phyloP scores from a whole-genome alignment of 2,329 filamentous ascomycete species.

The Tolypocladium nubicola region DNA sequence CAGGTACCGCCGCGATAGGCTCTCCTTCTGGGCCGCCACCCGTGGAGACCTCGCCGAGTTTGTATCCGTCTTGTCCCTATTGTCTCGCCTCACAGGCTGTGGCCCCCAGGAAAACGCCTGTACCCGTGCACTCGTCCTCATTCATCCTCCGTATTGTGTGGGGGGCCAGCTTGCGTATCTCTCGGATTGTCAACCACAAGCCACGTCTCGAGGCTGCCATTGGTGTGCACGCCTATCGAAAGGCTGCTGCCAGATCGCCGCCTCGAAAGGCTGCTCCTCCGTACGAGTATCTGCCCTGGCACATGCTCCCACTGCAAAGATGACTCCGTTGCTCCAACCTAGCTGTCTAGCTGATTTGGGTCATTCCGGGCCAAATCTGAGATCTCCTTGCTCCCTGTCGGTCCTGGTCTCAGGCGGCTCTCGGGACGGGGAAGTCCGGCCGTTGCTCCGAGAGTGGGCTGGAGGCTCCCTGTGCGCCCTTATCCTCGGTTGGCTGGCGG shows the following conservation, averaged over 20 bases:
- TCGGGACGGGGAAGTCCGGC: constrained; percentile 18
- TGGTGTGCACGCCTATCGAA: constrained; percentile 2
- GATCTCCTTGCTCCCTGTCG: constrained; percentile 21
- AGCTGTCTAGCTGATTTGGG: constrained; percentile 17
- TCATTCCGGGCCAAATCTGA: constrained; percentile 23
- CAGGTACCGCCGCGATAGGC: background rate
- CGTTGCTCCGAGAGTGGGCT: constrained; percentile 1
- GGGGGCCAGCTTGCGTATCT: constrained; percentile 1
- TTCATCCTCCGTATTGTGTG: constrained; percentile 2
- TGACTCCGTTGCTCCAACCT: constrained; percentile 3
- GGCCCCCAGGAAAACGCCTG: constrained; percentile 4
- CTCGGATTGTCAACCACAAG: background rate
- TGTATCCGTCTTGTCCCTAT: background rate
- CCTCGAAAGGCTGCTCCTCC: background rate
- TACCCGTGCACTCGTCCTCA: background rate
- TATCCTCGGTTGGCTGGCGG: background rate
- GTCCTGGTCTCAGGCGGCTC: constrained; percentile 5
- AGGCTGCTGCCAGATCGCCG: constrained; percentile 8
- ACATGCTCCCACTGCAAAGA: background rate
- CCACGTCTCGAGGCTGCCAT: constrained; percentile 3
- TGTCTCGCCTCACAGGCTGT: constrained; percentile 3
- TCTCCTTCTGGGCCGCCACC: background rate
- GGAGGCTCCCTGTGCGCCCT: background rate
- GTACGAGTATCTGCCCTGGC: background rate
- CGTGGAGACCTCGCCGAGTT: background rate